Conservation (phyloP, 2,329 filamentous ascomycete genomes). For the Fusarium solani-melongenae region DNA sequence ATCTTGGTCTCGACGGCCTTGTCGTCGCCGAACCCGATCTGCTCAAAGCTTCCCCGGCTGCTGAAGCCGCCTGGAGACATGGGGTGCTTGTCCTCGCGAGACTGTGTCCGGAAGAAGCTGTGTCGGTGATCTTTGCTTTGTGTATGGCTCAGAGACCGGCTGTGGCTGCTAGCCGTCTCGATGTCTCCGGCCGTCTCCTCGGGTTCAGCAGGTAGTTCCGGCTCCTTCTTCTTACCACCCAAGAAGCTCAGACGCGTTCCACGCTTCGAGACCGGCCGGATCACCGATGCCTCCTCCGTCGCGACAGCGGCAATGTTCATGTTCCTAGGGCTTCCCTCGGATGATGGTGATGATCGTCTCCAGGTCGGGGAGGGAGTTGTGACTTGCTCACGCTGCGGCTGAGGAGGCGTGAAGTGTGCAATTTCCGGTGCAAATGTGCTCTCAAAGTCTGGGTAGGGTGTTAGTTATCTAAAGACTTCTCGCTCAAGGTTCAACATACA, state of each 20-base stretch:
- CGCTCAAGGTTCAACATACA: constrained; percentile 61
- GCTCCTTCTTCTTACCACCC: constrained; percentile 62
- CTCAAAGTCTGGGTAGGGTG: constrained; percentile 64
- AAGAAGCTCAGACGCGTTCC: constrained; percentile 69
- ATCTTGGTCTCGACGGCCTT: constrained; percentile 47
- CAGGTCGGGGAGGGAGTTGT: constrained; percentile 57
- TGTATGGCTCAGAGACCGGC: constrained; percentile 40
- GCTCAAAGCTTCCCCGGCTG: constrained; percentile 45
- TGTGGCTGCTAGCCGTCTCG: constrained; percentile 48
- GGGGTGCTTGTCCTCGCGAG: constrained; percentile 42
- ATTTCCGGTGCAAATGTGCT: constrained; percentile 74
- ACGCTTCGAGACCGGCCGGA: constrained; percentile 62
- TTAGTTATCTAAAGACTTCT: constrained; percentile 26
- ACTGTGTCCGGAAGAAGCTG: constrained; percentile 59
- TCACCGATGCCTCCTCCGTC: constrained; percentile 62
- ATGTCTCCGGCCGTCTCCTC: constrained; percentile 45
- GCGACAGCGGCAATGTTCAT: constrained; percentile 49
- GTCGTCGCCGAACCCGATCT: constrained; percentile 38
- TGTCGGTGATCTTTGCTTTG: constrained; percentile 48
- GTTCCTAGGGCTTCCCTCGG: constrained; percentile 49
- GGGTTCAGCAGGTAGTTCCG: constrained; percentile 44
- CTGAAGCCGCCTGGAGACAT: constrained; percentile 40
- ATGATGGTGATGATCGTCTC: constrained; percentile 62
- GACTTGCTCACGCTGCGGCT: constrained; percentile 54
- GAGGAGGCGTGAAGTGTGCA: constrained; percentile 67